These are phyloP conservation scores for Diaporthe vexans DNA, from an alignment of 2,329 filamentous ascomycete species.

Conservation along the genomic window DNA sequence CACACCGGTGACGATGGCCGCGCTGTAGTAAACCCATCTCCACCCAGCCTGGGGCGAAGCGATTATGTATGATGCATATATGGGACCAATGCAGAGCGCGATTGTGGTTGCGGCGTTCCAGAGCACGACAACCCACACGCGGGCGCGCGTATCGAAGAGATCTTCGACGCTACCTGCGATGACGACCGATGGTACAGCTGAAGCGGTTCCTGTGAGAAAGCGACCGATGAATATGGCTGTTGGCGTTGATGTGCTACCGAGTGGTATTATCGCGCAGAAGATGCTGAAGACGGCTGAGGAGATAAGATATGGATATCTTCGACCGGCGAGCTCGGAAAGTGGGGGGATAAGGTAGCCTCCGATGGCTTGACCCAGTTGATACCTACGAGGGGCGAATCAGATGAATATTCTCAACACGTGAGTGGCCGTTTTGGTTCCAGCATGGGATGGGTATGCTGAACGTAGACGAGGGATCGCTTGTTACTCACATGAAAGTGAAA, in stretches of 20 bases:
- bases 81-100: conserved; percentile 59
- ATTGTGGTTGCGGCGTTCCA: conserved; percentile 60
- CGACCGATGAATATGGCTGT: conserved; percentile 56
- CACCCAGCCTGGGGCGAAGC: conserved; percentile 47
- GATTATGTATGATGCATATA: conserved; percentile 57
- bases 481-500: conserved; percentile 47
- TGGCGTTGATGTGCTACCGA: conserved; percentile 43
- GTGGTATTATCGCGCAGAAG: conserved; percentile 55
- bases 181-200: conserved; percentile 62
- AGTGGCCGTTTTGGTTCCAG: neutral
- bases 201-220: conserved; percentile 58
- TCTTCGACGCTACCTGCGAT: conserved; percentile 64
- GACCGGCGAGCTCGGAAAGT: conserved; percentile 54
- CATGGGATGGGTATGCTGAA: neutral
- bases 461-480: neutral
- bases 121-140: conserved; percentile 61
- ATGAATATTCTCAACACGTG: accelerated
- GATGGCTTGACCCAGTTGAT: conserved; percentile 54
- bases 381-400: conserved; percentile 43
- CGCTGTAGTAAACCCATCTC: conserved; percentile 61
- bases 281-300: conserved; percentile 51
- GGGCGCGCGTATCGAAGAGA: conserved; percentile 59
- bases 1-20: conserved; percentile 54
- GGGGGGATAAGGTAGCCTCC: conserved; percentile 56
- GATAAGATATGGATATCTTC: conserved; percentile 51